These are phyloP conservation scores for Dunaliella primolecta DNA, from an alignment of 139 green algal genomes.

Conservation along the genomic window DNA sequence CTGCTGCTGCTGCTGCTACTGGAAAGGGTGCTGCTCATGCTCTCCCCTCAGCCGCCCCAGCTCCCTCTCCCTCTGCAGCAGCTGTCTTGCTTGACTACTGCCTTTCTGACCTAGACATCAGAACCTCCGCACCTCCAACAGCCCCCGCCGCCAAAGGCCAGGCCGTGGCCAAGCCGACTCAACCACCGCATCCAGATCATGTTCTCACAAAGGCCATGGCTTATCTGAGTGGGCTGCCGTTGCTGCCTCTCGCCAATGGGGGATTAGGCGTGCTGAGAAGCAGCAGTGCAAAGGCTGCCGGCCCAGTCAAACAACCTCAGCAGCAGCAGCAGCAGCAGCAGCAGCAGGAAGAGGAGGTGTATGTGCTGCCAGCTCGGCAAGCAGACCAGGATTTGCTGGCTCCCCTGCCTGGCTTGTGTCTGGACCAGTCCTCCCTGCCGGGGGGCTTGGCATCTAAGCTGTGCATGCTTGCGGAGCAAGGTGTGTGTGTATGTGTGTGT, in stretches of 20 bases:
- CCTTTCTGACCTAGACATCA: conserved; percentile 46
- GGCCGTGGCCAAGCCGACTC: no score
- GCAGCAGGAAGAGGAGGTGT: conserved; percentile 3
- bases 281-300: neutral
- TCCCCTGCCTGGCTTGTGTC: neutral
- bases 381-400: conserved; percentile 38
- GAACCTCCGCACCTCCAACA: neutral
- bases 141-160: no score
- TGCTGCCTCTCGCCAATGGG: conserved; percentile 54
- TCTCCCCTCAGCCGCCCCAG: no score
- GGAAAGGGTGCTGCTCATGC: neutral
- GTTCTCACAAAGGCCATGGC: neutral
- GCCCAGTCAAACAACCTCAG: neutral
- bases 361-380: conserved; percentile 10
- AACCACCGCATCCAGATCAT: no score
- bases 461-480: neutral
- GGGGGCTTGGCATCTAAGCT: neutral
- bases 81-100: conserved; percentile 56
- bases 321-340: neutral
- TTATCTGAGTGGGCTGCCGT: conserved; percentile 54
- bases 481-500: no score
- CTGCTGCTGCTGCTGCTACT: neutral
- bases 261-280: conserved; percentile 28
- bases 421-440: conserved; percentile 11
- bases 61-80: no score